phyloP scores from a whole-genome alignment of 768 basidiomycete genomes.

The Kwoniella sp. region DNA sequence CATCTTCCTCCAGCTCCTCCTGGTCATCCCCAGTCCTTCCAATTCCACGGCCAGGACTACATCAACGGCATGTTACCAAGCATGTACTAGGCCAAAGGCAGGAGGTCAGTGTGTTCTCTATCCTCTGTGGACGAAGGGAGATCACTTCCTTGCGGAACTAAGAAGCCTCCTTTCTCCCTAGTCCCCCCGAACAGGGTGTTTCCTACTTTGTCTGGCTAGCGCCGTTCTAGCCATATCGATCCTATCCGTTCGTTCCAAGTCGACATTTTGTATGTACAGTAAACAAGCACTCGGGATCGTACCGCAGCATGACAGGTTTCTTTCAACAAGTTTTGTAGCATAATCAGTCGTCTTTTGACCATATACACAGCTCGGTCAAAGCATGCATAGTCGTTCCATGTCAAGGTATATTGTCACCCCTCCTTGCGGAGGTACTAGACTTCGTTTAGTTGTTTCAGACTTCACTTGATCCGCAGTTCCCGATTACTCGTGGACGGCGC shows the following conservation, averaged over 20 bases:
- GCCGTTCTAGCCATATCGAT: neutral
- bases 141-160: neutral
- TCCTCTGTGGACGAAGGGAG: neutral
- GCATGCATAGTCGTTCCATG: neutral
- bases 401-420: neutral
- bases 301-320: neutral
- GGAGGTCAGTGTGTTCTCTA: neutral
- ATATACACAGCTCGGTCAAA: neutral
- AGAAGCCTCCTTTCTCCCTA: neutral
- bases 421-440: neutral
- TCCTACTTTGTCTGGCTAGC: neutral
- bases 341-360: neutral
- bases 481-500: no score
- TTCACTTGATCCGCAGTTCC: neutral
- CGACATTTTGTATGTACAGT: no score
- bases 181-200: neutral
- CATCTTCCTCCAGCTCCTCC: neutral
- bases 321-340: neutral
- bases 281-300: no score
- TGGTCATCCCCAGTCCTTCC: constrained; percentile 3
- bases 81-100: constrained; percentile 2
- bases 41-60: constrained; percentile 14
- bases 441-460: neutral
- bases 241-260: no score
- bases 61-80: constrained; percentile 2